Conservation (phyloP, 1,284 basidiomycete genomes). For the Boletellus sp. region DNA sequence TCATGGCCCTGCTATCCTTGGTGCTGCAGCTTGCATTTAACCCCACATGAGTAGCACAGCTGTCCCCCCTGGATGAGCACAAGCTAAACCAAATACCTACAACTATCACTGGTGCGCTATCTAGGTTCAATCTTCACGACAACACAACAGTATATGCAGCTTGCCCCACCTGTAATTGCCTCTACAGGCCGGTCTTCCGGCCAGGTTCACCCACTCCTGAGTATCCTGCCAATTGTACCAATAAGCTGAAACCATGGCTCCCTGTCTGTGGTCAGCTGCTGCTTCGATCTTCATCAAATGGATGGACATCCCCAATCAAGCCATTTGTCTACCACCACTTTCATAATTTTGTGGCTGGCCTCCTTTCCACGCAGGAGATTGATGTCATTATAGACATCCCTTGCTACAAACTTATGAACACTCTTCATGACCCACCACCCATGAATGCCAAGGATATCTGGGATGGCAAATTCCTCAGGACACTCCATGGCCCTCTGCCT, state of each 20-base stretch:
- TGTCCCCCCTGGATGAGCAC: not conserved
- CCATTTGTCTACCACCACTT: slow-evolving; percentile 7
- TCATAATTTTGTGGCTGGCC: not conserved
- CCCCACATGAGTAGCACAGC: too few relatives aligned
- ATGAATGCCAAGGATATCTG: slow-evolving; percentile 1
- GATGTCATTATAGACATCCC: not conserved
- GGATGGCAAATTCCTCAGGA: slow-evolving; percentile 2
- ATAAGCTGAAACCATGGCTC: slow-evolving; percentile 1
- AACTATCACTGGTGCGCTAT: not conserved
- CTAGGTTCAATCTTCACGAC: not conserved
- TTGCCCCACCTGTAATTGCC: slow-evolving; percentile 4
- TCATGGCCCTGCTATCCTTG: not conserved
- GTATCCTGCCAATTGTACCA: slow-evolving; percentile 1
- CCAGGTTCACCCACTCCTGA: not conserved
- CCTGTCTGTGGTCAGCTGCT: slow-evolving; percentile 1
- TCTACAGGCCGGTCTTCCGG: not conserved
- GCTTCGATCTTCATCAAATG: not conserved
- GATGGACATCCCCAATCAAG: slow-evolving; percentile 1
- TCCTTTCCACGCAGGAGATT: slow-evolving; percentile 1
- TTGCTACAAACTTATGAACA: slow-evolving; percentile 3
- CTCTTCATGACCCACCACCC: not conserved
- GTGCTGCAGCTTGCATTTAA: not conserved
- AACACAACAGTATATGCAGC: not conserved
- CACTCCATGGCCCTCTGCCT: not conserved
- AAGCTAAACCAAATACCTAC: not conserved